phyloP scores from a whole-genome alignment of 805 yeast genomes.

The Candida lessepsii region DNA sequence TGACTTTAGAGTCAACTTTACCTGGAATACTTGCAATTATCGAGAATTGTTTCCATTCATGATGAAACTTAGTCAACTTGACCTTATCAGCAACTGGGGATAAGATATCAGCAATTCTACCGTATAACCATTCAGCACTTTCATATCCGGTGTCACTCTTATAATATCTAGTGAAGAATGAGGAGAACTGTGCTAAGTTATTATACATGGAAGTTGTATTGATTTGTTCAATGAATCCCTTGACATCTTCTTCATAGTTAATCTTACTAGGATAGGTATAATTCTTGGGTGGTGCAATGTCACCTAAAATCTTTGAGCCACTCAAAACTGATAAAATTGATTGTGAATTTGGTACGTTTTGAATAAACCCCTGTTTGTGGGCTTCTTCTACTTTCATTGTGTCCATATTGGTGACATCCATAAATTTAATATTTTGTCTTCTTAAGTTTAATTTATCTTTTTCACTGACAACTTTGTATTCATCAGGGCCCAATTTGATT shows the following conservation, averaged over 20 bases:
- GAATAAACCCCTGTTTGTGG: conserved; percentile 22
- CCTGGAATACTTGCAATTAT: conserved; percentile 67
- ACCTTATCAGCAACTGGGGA: conserved; percentile 24
- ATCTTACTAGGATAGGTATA: conserved; percentile 55
- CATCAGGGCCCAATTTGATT: conserved; percentile 35
- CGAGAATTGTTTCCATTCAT: conserved; percentile 75
- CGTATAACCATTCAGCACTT: conserved; percentile 68
- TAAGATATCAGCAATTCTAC: conserved; percentile 43
- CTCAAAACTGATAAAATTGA: conserved; percentile 16
- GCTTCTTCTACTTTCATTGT: conserved; percentile 33
- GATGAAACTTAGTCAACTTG: conserved; percentile 55
- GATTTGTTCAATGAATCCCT: conserved; percentile 42
- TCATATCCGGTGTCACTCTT: conserved; percentile 68
- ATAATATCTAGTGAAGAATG: conserved; percentile 76
- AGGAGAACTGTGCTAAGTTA: conserved; percentile 60
- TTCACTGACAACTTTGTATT: conserved; percentile 35
- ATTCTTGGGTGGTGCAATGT: conserved; percentile 18
- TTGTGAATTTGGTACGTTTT: not conserved
- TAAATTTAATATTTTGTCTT: conserved; percentile 51
- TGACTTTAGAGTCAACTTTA: conserved; percentile 48
- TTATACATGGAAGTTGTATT: conserved; percentile 46
- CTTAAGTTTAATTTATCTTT: conserved; percentile 31
- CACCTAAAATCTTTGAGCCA: conserved; percentile 27
- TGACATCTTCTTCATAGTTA: conserved; percentile 37
- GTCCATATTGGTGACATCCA: conserved; percentile 58